Evolutionary conservation across 768 basidiomycete genomes (phyloP), one percentile per base, ranked within the genome.

Genomic region (Mycena metata): DNA sequence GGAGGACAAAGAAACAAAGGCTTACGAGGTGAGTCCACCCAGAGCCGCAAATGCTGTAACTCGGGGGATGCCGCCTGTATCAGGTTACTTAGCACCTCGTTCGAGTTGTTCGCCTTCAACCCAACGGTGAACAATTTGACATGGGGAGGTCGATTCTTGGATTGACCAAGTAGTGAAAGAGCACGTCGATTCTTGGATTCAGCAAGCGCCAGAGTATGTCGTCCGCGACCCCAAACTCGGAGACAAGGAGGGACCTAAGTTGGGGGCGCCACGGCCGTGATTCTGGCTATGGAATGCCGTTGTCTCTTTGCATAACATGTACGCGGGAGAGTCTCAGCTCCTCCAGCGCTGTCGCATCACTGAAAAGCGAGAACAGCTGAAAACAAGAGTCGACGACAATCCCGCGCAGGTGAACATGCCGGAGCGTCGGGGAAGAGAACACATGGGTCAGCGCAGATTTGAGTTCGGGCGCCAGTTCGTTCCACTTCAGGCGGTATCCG

Each of bases 371-470:
- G 12, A 63, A 24, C 50, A 63, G 50, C 39, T 63, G n/a, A 16
- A 15, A 16, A 24, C 50, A 50, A 33, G 49, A 63, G 7, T 63
- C 36, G 23, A 63, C 12, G 33, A 51, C 33, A 23, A 63, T 50
- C 36, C 61, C 61, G 49, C 61, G 61, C 15, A 63, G 61, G 41
- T 63, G 61, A 6, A 63, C 61, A 21, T 21, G 16, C 39, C 54
- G 50, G 1, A 63, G 35, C 15, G 0, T 39, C 39, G 21, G 42
- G 15, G 61, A 63, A 6, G 61, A 39, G 26, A 63, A 54, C 24
- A 41, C 41, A 11, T 16, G 12, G 21, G 11, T 17, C 19, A 63
- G 39, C 21, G 61, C 50, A 10, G 41, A 42, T 33, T 47, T 41
- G 21, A 52, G 36, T 16, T 24, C 11, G 5, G 41, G 50, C 11